These are phyloP conservation scores for Euphorbia celastroides DNA, from an alignment of 441 rosid genomes.

Conservation along the genomic window DNA sequence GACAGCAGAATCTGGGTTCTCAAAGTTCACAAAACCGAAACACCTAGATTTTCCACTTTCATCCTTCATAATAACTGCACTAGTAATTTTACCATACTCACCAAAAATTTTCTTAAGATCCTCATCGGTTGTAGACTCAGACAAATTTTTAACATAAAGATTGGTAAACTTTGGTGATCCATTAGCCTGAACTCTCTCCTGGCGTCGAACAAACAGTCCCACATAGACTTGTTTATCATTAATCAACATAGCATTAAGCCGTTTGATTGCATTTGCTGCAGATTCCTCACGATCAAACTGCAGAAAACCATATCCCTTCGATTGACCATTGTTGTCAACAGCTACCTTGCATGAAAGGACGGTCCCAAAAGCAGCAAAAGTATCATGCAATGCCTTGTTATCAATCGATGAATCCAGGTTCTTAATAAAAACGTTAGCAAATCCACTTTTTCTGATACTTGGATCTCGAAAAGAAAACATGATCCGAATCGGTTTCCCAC, in stretches of 20 bases:
- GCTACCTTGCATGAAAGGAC: slow-evolving; percentile 76
- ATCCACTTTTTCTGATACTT: slow-evolving; percentile 52
- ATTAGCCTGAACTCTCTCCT: slow-evolving; percentile 38
- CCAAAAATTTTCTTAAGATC: slow-evolving; percentile 55
- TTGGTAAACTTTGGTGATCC: slow-evolving; percentile 46
- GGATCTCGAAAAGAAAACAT: slow-evolving; percentile 84
- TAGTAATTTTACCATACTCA: slow-evolving; percentile 50
- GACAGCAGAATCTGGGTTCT: slow-evolving; percentile 51
- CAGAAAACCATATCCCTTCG: slow-evolving; percentile 65
- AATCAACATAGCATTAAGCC: slow-evolving; percentile 62
- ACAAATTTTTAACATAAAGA: slow-evolving; percentile 66
- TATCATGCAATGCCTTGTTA: slow-evolving; percentile 56
- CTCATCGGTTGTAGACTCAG: slow-evolving; percentile 49
- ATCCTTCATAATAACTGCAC: slow-evolving; percentile 60
- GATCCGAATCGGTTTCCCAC: slow-evolving; percentile 63
- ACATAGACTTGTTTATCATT: slow-evolving; percentile 70
- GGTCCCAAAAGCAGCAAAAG: slow-evolving; percentile 51
- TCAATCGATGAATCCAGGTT: slow-evolving; percentile 54
- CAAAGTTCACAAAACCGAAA: slow-evolving; percentile 74
- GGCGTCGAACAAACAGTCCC: slow-evolving; percentile 51
- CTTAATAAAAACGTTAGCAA: slow-evolving; percentile 76
- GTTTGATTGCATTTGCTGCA: slow-evolving; percentile 48
- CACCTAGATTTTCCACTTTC: slow-evolving; percentile 57
- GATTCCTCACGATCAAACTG: slow-evolving; percentile 64
- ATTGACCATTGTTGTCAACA: slow-evolving; percentile 37